phyloP scores from a whole-genome alignment of 108 stramenopile genomes.

The Skeletonema menzelii region DNA sequence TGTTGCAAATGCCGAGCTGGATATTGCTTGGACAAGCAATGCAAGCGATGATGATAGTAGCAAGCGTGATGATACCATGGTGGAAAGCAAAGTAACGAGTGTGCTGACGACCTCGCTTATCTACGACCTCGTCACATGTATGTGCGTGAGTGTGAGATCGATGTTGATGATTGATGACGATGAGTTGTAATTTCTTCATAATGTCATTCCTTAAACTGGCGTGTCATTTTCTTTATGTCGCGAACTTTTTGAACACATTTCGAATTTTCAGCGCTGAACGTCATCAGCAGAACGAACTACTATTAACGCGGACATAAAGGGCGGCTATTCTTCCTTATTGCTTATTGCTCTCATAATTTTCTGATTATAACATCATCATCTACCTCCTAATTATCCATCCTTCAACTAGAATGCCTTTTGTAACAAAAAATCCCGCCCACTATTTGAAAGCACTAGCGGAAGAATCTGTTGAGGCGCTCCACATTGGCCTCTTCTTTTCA shows the following conservation, averaged over 20 bases:
- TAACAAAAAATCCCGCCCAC: constrained; percentile 34
- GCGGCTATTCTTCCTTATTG: background rate
- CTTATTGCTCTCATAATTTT: background rate
- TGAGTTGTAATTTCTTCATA: too few species aligned
- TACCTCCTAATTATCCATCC: background rate
- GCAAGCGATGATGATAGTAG: background rate
- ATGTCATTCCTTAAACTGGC: too few species aligned
- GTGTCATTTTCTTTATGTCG: too few species aligned
- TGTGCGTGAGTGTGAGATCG: too few species aligned
- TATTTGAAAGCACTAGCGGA: constrained; percentile 28
- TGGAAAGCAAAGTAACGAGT: too few species aligned
- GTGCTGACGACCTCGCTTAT: too few species aligned
- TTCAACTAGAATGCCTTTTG: background rate
- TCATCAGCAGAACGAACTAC: too few species aligned
- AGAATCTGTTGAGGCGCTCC: constrained; percentile 24
- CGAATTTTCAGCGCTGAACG: too few species aligned
- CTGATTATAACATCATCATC: background rate
- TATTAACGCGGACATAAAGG: background rate
- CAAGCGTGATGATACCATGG: background rate
- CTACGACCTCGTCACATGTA: too few species aligned
- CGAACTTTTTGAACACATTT: too few species aligned
- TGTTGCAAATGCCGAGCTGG: background rate
- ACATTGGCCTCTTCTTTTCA: constrained; percentile 31
- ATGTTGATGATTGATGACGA: too few species aligned
- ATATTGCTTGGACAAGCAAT: constrained; percentile 2